Evolutionary conservation across 139 green algal genomes (phyloP), one percentile per base, ranked within the genome.

Genomic region (Chlorella vulgaris): DNA sequence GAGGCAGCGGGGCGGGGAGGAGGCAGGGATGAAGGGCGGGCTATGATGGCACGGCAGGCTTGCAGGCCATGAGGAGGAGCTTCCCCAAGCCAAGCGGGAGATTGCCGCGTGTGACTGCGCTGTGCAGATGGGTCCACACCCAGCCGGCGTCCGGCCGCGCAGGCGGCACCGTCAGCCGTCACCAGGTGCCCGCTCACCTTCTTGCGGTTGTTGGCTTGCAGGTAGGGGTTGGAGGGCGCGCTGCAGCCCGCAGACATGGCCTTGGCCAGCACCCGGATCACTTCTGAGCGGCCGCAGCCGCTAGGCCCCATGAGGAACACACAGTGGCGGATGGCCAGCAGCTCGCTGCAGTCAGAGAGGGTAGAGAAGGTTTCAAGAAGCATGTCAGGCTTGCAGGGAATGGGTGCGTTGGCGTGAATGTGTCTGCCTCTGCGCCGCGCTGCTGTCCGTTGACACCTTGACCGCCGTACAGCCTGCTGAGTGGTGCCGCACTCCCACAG

Each of bases 241-340:
- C 89, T 89, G 82, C 93, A 89, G 26, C 90, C 91, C 1, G 80
- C 85, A 53, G 91, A 86, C 88, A 96, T 93, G 26, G 94, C 94
- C 40, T 85, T 85, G 87, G 92, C 90, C 33, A 98, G 92, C 31
- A 92, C 96, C 38, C 88, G 85, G 91, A 93, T 97, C 78, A 97
- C 92, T 33, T 93, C 94, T 0, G 90, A 93, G 91, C 97, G 97
- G 74, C 94, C 94, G 75, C 91, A 96, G 39, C 94, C 94, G 40
- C 93, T 89, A 35, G 93, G 91, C 29, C 94, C 94, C 76, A 98
- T 88, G 50, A 98, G 86, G 86, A 98, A 98, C 7, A 98, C 94
- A 36, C 88, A 94, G 92, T 94, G 97, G 73, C 94, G 91, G 77
- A 98, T 92, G 42, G 89, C 88, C 63, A 96, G 92, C 58, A 91